A percentile compares a stretch with the other conserved stretches of the same genome.
phyloP scores from a whole-genome alignment of 805 yeast genomes.

The Yarrowia sp. region DNA sequence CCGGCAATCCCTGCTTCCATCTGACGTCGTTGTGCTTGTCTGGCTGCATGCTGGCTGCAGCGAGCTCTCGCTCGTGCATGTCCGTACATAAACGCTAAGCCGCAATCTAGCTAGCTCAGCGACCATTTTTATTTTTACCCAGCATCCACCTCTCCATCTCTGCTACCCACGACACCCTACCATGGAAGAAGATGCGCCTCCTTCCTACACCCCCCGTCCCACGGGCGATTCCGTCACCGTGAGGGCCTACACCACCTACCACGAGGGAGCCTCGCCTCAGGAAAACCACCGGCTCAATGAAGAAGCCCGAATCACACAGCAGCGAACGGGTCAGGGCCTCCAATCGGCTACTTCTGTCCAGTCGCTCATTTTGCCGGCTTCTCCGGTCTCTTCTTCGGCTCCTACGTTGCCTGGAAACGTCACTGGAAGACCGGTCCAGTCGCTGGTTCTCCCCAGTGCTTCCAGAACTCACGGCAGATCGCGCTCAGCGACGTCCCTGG shows the following conservation, averaged over 20 bases:
- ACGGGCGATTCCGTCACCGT: slow-evolving; percentile 10
- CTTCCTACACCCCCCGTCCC: slow-evolving; percentile 11
- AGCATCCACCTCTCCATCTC: no score
- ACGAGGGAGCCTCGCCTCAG: slow-evolving; percentile 23
- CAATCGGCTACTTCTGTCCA: neutral
- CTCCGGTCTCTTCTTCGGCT: neutral
- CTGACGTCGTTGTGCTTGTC: slow-evolving; percentile 1
- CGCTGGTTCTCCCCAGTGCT: neutral
- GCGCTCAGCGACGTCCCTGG: neutral
- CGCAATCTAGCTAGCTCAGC: slow-evolving; percentile 7
- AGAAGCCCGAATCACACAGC: neutral
- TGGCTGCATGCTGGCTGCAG: neutral
- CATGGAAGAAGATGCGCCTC: slow-evolving; percentile 19
- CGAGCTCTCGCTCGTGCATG: no score
- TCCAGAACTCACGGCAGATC: neutral
- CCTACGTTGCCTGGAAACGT: neutral
- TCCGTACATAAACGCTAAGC: slow-evolving; percentile 1
- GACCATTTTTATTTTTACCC: neutral
- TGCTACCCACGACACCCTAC: neutral
- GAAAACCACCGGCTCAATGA: slow-evolving; percentile 4
- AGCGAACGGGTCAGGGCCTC: neutral
- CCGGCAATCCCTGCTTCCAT: neutral
- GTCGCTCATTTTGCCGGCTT: neutral
- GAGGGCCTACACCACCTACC: slow-evolving; percentile 8
- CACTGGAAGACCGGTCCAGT: neutral